A percentile compares a stretch with the other conserved stretches of the same genome.
phyloP scores from a whole-genome alignment of 495 filamentous ascomycete genomes.

The Pseudomonodictys pantanalensis region DNA sequence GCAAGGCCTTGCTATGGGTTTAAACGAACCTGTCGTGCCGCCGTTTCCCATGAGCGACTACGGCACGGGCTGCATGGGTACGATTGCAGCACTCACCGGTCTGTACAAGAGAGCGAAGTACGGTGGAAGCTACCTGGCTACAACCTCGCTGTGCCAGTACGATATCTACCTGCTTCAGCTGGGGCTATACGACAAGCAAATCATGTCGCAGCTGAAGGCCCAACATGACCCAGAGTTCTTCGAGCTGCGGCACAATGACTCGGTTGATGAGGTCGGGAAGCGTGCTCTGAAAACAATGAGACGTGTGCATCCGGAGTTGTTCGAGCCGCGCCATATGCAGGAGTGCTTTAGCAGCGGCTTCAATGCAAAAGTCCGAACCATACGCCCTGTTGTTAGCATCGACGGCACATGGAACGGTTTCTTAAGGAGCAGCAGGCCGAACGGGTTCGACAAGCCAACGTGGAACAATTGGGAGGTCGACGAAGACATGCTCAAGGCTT shows the following conservation, averaged over 20 bases:
- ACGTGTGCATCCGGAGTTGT: slow-evolving; percentile 51
- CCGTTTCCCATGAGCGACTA: slow-evolving; percentile 83
- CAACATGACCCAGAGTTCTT: slow-evolving; percentile 60
- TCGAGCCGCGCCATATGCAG: slow-evolving; percentile 48
- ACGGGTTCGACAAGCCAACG: slow-evolving; percentile 53
- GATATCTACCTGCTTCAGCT: slow-evolving; percentile 65
- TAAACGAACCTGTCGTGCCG: slow-evolving; percentile 67
- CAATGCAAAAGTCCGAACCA: slow-evolving; percentile 48
- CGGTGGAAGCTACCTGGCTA: slow-evolving; percentile 47
- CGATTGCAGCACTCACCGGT: slow-evolving; percentile 39
- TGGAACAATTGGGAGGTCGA: slow-evolving; percentile 53
- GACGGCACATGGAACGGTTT: slow-evolving; percentile 54
- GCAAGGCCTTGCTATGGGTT: slow-evolving; percentile 70
- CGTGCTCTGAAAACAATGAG: slow-evolving; percentile 63
- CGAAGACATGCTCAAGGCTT: slow-evolving; percentile 38
- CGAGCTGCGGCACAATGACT: slow-evolving; percentile 63
- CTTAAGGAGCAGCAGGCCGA: slow-evolving; percentile 54
- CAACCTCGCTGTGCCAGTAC: slow-evolving; percentile 64
- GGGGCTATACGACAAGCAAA: slow-evolving; percentile 55
- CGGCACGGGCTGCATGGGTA: slow-evolving; percentile 55
- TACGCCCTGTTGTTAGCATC: slow-evolving; percentile 52
- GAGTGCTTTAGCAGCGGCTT: slow-evolving; percentile 50
- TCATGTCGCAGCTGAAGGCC: slow-evolving; percentile 56
- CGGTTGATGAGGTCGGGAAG: slow-evolving; percentile 68
- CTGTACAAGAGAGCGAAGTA: slow-evolving; percentile 39